A percentile compares a stretch with the other conserved stretches of the same genome.
These are phyloP conservation scores for Scalesia atractyloides DNA, from an alignment of 129 eudicot species.

Conservation along the genomic window DNA sequence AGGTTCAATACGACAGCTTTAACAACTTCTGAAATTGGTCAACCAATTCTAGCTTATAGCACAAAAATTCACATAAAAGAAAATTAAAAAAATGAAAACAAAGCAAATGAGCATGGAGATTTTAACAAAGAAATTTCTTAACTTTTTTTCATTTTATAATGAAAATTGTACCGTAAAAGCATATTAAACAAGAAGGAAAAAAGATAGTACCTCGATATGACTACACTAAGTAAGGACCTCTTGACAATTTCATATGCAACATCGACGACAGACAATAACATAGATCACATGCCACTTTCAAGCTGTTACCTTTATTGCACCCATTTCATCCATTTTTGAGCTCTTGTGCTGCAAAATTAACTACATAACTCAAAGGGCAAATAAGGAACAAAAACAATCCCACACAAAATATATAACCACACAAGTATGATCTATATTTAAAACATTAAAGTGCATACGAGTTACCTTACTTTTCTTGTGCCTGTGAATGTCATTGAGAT, in stretches of 20 bases:
- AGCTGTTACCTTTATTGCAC: slow-evolving; percentile 84
- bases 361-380: neutral
- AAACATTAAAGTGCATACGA: slow-evolving; percentile 18
- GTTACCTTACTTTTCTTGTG: slow-evolving; percentile 86
- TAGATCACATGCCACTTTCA: slow-evolving; percentile 46
- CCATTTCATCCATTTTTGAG: slow-evolving; percentile 92
- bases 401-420: neutral
- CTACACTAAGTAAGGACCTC: slow-evolving; percentile 41
- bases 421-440: neutral
- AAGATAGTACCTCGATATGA: slow-evolving; percentile 44
- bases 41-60: neutral
- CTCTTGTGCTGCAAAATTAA: slow-evolving; percentile 71
- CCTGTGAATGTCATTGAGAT: slow-evolving; percentile 50
- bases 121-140: neutral
- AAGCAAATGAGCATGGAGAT: neutral
- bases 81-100: neutral
- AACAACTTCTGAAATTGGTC: neutral
- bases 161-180: neutral
- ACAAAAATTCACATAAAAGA: neutral
- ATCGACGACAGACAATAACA: slow-evolving; percentile 25
- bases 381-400: neutral
- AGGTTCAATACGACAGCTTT: neutral
- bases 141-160: neutral
- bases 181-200: neutral
- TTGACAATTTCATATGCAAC: slow-evolving; percentile 55